A percentile compares a stretch with the other conserved stretches of the same genome.
Evolutionary conservation across 495 filamentous ascomycete species (phyloP).

Genomic region (Tetracladium setigerum): DNA sequence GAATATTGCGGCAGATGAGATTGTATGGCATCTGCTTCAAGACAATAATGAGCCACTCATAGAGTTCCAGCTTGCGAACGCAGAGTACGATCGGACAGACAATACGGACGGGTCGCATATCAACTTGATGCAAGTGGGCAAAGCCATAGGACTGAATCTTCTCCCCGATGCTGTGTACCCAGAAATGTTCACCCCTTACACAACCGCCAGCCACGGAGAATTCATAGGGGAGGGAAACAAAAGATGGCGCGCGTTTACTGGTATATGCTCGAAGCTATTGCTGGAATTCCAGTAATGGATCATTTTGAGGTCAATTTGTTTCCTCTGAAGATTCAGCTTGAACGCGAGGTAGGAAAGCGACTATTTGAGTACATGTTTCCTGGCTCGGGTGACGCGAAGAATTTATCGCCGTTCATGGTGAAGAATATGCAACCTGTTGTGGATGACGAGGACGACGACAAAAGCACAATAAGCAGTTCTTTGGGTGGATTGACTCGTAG

Average conservation of each 20-base stretch:
- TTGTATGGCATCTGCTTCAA: conserved; percentile 92
- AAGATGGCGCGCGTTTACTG: conserved; percentile 91
- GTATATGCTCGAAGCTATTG: conserved; percentile 97
- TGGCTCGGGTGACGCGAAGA: conserved; percentile 52
- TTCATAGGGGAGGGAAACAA: conserved; percentile 42
- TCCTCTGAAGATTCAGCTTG: conserved; percentile 88
- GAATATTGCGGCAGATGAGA: conserved; percentile 84
- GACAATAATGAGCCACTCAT: conserved; percentile 82
- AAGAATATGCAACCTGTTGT: conserved; percentile 51
- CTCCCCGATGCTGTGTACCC: conserved; percentile 89
- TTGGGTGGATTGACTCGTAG: not conserved
- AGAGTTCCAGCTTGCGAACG: conserved; percentile 85
- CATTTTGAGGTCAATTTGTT: conserved; percentile 94
- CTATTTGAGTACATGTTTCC: conserved; percentile 99
- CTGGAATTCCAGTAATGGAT: conserved; percentile 94
- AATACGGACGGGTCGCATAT: conserved; percentile 95
- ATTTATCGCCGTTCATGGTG: conserved; percentile 73
- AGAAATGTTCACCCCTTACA: conserved; percentile 86
- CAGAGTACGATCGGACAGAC: conserved; percentile 87
- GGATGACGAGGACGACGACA: conserved; percentile 46
- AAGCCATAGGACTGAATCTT: conserved; percentile 78
- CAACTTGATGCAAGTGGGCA: conserved; percentile 80
- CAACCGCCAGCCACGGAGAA: conserved; percentile 48
- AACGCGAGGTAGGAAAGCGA: conserved; percentile 86
- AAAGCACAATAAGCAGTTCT: not conserved